These are phyloP conservation scores for Claviceps pazoutovae DNA, from an alignment of 2,329 filamentous ascomycete genomes.

Conservation along the genomic window DNA sequence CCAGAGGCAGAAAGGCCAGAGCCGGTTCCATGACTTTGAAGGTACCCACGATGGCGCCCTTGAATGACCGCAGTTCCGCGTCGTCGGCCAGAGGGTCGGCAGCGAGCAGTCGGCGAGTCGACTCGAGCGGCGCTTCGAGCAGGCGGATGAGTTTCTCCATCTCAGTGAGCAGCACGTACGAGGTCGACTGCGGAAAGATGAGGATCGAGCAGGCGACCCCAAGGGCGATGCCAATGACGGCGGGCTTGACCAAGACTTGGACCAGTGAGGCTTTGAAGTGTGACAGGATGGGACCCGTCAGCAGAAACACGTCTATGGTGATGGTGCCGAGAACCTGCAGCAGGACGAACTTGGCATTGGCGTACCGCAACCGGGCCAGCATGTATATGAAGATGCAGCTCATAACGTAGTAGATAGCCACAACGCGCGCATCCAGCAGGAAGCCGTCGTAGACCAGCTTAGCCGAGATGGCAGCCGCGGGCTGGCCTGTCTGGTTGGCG, in stretches of 20 bases:
- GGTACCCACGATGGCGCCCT: slow-evolving; percentile 16
- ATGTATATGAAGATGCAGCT: slow-evolving; percentile 30
- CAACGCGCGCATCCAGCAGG: slow-evolving; percentile 33
- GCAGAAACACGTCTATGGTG: slow-evolving; percentile 30
- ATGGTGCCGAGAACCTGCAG: slow-evolving; percentile 33
- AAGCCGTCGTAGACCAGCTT: slow-evolving; percentile 27
- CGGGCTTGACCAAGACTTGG: slow-evolving; percentile 27
- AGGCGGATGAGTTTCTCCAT: slow-evolving; percentile 18
- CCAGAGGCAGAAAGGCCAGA: slow-evolving; percentile 30
- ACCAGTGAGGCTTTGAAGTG: slow-evolving; percentile 26
- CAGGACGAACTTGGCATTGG: slow-evolving; percentile 30
- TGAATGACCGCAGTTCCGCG: slow-evolving; percentile 15
- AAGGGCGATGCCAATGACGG: slow-evolving; percentile 29
- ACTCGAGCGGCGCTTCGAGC: slow-evolving; percentile 18
- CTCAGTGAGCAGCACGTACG: slow-evolving; percentile 24
- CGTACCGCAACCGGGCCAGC: slow-evolving; percentile 26
- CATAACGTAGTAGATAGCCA: slow-evolving; percentile 23
- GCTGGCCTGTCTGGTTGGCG: slow-evolving; percentile 14
- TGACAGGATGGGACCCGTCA: slow-evolving; percentile 27
- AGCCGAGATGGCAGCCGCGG: slow-evolving; percentile 16
- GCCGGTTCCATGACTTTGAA: slow-evolving; percentile 25
- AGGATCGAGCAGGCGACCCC: slow-evolving; percentile 29
- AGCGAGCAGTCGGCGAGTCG: slow-evolving; percentile 14
- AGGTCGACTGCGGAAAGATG: slow-evolving; percentile 36
- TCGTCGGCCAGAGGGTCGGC: slow-evolving; percentile 12